Evolutionary conservation across 2,329 filamentous ascomycete genomes (phyloP), one percentile per base, ranked within the genome.

Genomic region (Talaromyces sp.): DNA sequence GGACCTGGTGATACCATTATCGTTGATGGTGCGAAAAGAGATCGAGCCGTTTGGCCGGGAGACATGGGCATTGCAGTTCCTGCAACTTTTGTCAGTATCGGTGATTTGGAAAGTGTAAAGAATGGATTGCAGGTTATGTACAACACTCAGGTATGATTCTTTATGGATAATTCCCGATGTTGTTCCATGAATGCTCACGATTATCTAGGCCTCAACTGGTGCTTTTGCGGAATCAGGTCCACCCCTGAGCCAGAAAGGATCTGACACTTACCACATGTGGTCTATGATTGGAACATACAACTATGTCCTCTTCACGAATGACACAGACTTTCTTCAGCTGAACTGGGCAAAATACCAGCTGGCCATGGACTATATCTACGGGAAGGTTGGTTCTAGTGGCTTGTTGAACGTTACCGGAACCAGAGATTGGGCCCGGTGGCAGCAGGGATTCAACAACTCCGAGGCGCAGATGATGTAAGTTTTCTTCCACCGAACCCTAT

Each of bases 251-350:
- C 74, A 75, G 62, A 75, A 72, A 19, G 67, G 70, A 52, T 74
- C 73, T 16, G 75, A 77, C 43, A 76, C 75, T 8, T 77, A 77
- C 63, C 75, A 77, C 59, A 80, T 86, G 70, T 84, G 84, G 75
- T 83, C 82, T 1, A 80, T 88, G 73, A 84, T 88, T 50, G 84
- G 85, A 2, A 84, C 83, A 6, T 85, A 85, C 71, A 85, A 86
- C 60, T 87, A 87, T 68, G 78, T 85, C 52, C 76, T 87, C 2
- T 87, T 81, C 68, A 83, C 84, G 0, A 82, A 83, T 27, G 83
- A 88, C 63, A 74, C 80, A 4, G 73, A 71, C 0, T 87, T 84
- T 64, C 70, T 87, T 13, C 66, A 70, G 3, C 62, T 69, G 5
- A 81, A 81, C 31, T 87, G 84, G 85, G 68, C 74, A 0, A 78